A percentile compares a stretch with the other conserved stretches of the same genome.
These are phyloP conservation scores for Penicillium brevicompactum DNA, from an alignment of 2,329 filamentous ascomycete genomes.

Conservation along the genomic window DNA sequence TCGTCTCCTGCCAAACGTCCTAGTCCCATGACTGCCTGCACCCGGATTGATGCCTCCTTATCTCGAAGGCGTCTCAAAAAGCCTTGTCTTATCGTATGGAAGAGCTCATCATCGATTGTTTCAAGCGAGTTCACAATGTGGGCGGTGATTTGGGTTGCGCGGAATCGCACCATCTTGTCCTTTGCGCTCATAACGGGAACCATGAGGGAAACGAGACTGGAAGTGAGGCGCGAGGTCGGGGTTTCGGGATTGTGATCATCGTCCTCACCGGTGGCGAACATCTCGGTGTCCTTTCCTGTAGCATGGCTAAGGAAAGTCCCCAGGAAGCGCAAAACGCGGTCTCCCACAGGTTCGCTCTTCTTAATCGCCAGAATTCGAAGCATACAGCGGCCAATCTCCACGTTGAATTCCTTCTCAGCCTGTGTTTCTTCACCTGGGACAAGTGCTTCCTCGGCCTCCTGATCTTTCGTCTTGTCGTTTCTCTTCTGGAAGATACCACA, in stretches of 20 bases:
- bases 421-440: conserved; percentile 63
- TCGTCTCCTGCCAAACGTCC: conserved; percentile 79
- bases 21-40: conserved; percentile 90
- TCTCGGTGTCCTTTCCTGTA: conserved; percentile 67
- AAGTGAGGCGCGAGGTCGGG: conserved; percentile 77
- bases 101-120: conserved; percentile 88
- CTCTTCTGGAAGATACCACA: conserved; percentile 56
- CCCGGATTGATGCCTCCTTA: conserved; percentile 88
- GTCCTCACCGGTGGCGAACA: conserved; percentile 63
- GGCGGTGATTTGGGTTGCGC: conserved; percentile 84
- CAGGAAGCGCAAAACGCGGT: conserved; percentile 81
- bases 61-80: conserved; percentile 85
- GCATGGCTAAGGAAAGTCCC: conserved; percentile 80
- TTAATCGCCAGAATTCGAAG: conserved; percentile 81
- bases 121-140: conserved; percentile 92
- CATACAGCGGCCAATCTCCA: conserved; percentile 80
- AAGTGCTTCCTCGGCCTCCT: conserved; percentile 51
- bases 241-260: conserved; percentile 76
- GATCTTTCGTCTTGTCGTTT: conserved; percentile 48
- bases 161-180: conserved; percentile 89
- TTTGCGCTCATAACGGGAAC: conserved; percentile 79
- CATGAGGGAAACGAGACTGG: conserved; percentile 70
- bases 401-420: conserved; percentile 83
- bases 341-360: conserved; percentile 86
- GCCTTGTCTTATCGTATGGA: conserved; percentile 76